phyloP scores from a whole-genome alignment of 441 rosid genomes.

The Pelargonium myrrhifolium region DNA sequence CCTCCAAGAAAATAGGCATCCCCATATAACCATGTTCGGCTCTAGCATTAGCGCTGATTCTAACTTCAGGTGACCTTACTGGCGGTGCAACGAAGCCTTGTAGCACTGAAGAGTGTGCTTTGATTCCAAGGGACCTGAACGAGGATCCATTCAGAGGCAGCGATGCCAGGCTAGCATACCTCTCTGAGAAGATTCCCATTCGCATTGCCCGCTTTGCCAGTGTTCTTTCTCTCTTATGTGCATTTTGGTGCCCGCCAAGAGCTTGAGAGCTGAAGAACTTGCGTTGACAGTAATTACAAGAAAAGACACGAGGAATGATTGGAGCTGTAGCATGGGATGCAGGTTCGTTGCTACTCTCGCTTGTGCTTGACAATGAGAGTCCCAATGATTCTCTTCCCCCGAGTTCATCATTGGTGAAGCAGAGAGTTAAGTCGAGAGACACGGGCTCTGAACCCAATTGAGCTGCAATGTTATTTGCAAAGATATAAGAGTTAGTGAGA shows the following conservation, averaged over 20 bases:
- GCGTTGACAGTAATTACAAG: conserved; percentile 74
- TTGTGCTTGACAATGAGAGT: conserved; percentile 51
- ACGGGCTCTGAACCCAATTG: conserved; percentile 26
- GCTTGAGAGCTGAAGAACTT: conserved; percentile 84
- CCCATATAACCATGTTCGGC: conserved; percentile 25
- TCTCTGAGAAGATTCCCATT: conserved; percentile 36
- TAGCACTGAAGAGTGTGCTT: conserved; percentile 41
- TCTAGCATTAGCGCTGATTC: conserved; percentile 15
- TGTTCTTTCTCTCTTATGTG: conserved; percentile 69
- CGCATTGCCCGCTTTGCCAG: conserved; percentile 63
- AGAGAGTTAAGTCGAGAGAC: conserved; percentile 47
- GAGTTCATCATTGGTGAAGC: conserved; percentile 30
- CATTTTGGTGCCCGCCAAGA: conserved; percentile 79
- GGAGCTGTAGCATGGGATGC: conserved; percentile 23
- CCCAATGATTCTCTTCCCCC: conserved; percentile 31
- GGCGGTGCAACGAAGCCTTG: conserved; percentile 21
- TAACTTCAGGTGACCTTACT: conserved; percentile 22
- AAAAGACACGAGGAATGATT: conserved; percentile 44
- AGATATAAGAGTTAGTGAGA: conserved; percentile 22
- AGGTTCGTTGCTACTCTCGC: conserved; percentile 50
- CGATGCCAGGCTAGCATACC: conserved; percentile 33
- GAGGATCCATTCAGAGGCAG: conserved; percentile 37
- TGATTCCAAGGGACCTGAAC: conserved; percentile 36
- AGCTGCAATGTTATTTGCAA: conserved; percentile 17
- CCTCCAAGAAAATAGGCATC: conserved; percentile 32